These are phyloP conservation scores for Solanum dulcamara DNA, from an alignment of 257 asterid genomes.

Conservation along the genomic window DNA sequence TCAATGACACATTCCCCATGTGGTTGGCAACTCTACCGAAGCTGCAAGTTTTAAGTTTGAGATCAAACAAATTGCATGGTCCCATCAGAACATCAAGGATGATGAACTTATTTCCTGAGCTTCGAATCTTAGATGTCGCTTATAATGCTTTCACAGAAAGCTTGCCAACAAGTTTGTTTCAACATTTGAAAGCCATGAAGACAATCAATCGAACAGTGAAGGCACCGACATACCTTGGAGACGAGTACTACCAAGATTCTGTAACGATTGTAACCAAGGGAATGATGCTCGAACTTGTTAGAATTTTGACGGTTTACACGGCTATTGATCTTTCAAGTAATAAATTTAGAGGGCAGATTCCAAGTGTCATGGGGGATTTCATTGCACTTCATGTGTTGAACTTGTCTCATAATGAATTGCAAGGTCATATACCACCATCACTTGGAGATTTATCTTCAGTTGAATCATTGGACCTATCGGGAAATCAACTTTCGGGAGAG, in stretches of 20 bases:
- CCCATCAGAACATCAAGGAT: not conserved
- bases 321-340: not conserved
- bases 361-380: not conserved
- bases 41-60: not conserved
- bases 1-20: not conserved
- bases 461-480: not conserved
- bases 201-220: not conserved
- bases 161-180: not conserved
- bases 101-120: not conserved
- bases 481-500: not conserved
- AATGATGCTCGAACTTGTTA: not conserved
- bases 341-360: not conserved
- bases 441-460: not conserved
- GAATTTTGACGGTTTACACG: not conserved
- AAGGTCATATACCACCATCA: not conserved
- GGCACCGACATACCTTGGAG: not conserved
- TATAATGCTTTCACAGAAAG: not conserved
- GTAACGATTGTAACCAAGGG: not conserved
- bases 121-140: not conserved
- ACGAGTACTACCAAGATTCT: not conserved
- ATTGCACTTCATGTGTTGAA: not conserved
- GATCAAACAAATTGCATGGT: not conserved
- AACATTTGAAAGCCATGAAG: not conserved
- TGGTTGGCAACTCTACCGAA: not conserved
- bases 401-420: not conserved